Evolutionary conservation across 306 rosid genomes (phyloP).

Genomic region (Ormosia emarginata): DNA sequence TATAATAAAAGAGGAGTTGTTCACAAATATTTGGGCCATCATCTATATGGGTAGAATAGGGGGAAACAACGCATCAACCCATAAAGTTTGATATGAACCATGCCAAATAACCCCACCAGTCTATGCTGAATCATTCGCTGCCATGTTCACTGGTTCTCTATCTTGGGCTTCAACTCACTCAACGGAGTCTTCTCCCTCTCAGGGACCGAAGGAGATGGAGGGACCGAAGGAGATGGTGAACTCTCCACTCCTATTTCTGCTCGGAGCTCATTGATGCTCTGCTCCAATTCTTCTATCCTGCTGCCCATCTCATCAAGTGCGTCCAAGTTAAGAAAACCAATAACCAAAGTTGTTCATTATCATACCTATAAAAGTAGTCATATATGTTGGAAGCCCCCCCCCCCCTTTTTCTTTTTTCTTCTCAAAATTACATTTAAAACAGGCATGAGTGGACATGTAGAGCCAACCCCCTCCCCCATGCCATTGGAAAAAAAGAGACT

Average conservation of each 20-base stretch:
- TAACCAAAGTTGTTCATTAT: not conserved
- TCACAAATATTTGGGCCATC: not conserved
- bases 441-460: too few species aligned
- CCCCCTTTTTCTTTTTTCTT: not conserved
- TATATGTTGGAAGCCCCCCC: not conserved
- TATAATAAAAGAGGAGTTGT: not conserved
- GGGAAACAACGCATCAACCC: not conserved
- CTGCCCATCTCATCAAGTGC: conserved; percentile 53
- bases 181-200: conserved; percentile 18
- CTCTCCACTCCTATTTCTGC: conserved; percentile 67
- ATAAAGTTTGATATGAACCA: not conserved
- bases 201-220: conserved; percentile 41
- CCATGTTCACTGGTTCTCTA: conserved; percentile 1
- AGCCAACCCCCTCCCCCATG: not conserved
- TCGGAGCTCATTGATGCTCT: conserved; percentile 47
- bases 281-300: conserved; percentile 52
- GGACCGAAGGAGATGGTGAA: conserved; percentile 45
- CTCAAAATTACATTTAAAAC: too few species aligned
- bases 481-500: not conserved
- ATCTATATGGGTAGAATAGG: not conserved
- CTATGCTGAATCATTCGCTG: conserved; percentile 24
- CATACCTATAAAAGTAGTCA: not conserved
- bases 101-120: not conserved
- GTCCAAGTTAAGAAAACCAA: conserved; percentile 44
- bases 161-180: not conserved